Evolutionary conservation across 2,329 filamentous ascomycete genomes (phyloP), one percentile per base, ranked within the genome.

Genomic region (Leptoxyphium fumago): DNA sequence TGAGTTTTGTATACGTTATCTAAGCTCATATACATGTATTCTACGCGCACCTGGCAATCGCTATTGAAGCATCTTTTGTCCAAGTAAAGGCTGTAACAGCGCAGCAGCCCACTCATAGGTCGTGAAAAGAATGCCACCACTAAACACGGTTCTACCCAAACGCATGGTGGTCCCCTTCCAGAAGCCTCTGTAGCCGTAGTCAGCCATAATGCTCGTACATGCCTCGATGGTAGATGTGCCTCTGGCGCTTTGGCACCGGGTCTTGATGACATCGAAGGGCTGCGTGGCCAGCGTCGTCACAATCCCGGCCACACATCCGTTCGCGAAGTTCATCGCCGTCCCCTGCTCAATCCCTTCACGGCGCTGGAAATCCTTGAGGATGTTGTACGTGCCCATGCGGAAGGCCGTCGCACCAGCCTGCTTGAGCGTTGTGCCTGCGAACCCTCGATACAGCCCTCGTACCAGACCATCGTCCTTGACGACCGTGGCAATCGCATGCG

Each of bases 101-200:
- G 66, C 64, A 0, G 70, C 68, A 11, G 73, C 68, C 46, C 73
- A 70, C 54, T 80, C 77, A 53, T 79, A 79, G 2, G 73, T 71
- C 2, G 75, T 77, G 49, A 80, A 80, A 1, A 81, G 59, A 46
- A 81, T 80, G 0, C 78, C 78, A n/a, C 78, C 79, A 50, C 74
- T 77, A 39, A 82, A 69, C 1, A 82, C 68, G 2, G 78, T 70
- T 48, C 79, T 60, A 0, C 78, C 77, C 18, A 83, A 54, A 45
- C 80, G 67, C 79, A 83, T 82, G 0, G 75, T 75, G 29, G 77
- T 82, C 1, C 79, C 79, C 46, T 72, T 75, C 78, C 78, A 83
- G 48, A 82, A 76, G 0, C 73, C 78, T 34, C 64, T 67, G 2
- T 80, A 49, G 0, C 78, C 79, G 48, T 73, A 70, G 50, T 80